phyloP scores from a whole-genome alignment of 1,284 basidiomycete genomes.

The Amylostereum areolatum region DNA sequence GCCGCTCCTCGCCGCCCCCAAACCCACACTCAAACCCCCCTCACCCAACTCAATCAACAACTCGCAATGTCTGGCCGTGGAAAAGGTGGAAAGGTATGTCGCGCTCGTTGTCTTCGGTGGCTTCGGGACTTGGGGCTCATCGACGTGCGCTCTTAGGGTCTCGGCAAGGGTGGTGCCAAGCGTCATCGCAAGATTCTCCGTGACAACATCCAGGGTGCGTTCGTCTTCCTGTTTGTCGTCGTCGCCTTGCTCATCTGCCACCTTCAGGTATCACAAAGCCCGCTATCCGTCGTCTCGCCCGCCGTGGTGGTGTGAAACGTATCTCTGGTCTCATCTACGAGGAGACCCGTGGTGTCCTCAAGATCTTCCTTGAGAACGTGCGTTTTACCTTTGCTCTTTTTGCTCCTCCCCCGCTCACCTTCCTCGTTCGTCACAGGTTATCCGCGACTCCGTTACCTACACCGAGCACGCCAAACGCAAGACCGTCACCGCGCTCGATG shows the following conservation, averaged over 20 bases:
- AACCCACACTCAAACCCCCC: conserved; percentile 8
- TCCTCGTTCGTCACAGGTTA: too few species aligned
- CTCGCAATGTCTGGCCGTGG: conserved; percentile 52
- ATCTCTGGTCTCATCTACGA: conserved; percentile 1
- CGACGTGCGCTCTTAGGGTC: conserved; percentile 33
- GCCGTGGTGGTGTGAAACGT: conserved; percentile 2
- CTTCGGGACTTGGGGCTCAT: background rate
- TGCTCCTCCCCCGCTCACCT: too few species aligned
- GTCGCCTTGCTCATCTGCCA: background rate
- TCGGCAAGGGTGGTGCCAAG: conserved; percentile 78
- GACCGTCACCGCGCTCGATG: conserved; percentile 78
- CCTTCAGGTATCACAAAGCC: too few species aligned
- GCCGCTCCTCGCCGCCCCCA: too few species aligned
- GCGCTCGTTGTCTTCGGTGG: conserved; percentile 2
- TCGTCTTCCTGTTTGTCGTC: background rate
- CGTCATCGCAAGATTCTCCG: conserved; percentile 75
- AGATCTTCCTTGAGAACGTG: conserved; percentile 67
- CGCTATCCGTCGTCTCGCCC: conserved; percentile 1
- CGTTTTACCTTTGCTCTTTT: too few species aligned
- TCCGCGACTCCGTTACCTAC: conserved; percentile 82
- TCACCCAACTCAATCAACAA: conserved; percentile 6
- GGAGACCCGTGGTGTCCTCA: conserved; percentile 20
- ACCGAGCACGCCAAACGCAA: conserved; percentile 87
- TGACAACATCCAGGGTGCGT: conserved; percentile 74
- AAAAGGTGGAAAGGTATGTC: conserved; percentile 34